Conservation (phyloP, 306 rosid genomes). For the Sophora flavescens region DNA sequence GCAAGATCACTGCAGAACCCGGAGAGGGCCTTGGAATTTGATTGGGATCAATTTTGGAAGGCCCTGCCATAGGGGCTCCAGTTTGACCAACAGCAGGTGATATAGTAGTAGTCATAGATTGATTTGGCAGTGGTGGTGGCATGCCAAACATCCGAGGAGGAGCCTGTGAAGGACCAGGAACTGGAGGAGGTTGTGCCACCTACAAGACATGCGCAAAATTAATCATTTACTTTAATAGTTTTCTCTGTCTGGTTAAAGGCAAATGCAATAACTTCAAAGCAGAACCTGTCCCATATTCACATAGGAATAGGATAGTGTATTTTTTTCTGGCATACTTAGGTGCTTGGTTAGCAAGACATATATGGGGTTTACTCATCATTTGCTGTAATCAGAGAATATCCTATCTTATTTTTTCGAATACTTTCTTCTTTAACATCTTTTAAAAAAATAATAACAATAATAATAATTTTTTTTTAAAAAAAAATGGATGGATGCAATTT, state of each 20-base stretch:
- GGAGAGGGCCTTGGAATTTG: constrained; percentile 97
- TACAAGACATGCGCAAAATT: constrained; percentile 38
- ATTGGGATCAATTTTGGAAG: constrained; percentile 95
- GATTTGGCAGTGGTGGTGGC: constrained; percentile 87
- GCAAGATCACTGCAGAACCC: constrained; percentile 75
- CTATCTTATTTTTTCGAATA: neutral
- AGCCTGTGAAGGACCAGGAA: constrained; percentile 71
- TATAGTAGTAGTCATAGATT: constrained; percentile 88
- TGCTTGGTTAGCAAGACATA: neutral
- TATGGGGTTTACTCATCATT: constrained; percentile 18
- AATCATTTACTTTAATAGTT: constrained; percentile 26
- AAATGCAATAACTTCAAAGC: constrained; percentile 2
- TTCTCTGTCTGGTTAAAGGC: neutral
- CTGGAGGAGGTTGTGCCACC: constrained; percentile 71
- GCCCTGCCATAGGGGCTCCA: constrained; percentile 86
- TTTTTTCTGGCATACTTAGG: neutral
- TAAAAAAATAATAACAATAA: too few species aligned
- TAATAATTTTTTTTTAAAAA: too few species aligned
- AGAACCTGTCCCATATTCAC: constrained; percentile 5
- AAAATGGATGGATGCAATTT: neutral
- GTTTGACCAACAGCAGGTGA: constrained; percentile 85
- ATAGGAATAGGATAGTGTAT: neutral
- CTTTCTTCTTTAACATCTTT: neutral
- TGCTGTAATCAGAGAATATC: constrained; percentile 15
- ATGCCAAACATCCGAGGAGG: constrained; percentile 97